Evolutionary conservation across 805 yeast genomes (phyloP).

Genomic region (Jamesozyma jinghongensis): DNA sequence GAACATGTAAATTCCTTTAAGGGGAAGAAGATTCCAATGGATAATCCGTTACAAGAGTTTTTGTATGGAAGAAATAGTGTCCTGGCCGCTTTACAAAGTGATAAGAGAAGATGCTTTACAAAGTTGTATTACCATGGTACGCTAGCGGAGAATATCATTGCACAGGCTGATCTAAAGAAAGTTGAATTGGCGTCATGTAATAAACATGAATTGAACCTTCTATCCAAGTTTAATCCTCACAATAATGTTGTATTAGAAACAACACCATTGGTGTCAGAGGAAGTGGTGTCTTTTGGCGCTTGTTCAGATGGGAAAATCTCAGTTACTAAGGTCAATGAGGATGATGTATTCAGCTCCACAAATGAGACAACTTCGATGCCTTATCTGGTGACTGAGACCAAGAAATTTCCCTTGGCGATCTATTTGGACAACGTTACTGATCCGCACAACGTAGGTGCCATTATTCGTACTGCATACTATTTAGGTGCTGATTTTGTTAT

Average conservation of each 20-base stretch:
- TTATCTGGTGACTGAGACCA: constrained; percentile 9
- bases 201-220: constrained; percentile 45
- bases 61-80: constrained; percentile 73
- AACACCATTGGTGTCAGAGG: constrained; percentile 28
- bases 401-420: constrained; percentile 54
- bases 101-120: constrained; percentile 44
- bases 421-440: constrained; percentile 74
- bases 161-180: constrained; percentile 36
- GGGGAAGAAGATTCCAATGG: constrained; percentile 4
- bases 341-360: constrained; percentile 10
- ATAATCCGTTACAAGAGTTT: constrained; percentile 52
- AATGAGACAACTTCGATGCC: neutral
- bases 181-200: constrained; percentile 16
- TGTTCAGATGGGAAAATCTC: constrained; percentile 13
- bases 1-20: constrained; percentile 15
- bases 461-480: constrained; percentile 68
- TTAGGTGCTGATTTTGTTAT: constrained; percentile 76
- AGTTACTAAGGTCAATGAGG: constrained; percentile 7
- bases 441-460: constrained; percentile 83
- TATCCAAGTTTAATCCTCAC: constrained; percentile 65
- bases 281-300: constrained; percentile 26
- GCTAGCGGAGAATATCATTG: neutral
- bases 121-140: constrained; percentile 36
- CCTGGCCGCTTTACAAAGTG: constrained; percentile 52
- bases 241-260: constrained; percentile 73